Percentiles rank a stretch among this genome's conserved stretches.
Evolutionary conservation across 148 eudicot genomes (phyloP).

Genomic region (Chenopodium album): DNA sequence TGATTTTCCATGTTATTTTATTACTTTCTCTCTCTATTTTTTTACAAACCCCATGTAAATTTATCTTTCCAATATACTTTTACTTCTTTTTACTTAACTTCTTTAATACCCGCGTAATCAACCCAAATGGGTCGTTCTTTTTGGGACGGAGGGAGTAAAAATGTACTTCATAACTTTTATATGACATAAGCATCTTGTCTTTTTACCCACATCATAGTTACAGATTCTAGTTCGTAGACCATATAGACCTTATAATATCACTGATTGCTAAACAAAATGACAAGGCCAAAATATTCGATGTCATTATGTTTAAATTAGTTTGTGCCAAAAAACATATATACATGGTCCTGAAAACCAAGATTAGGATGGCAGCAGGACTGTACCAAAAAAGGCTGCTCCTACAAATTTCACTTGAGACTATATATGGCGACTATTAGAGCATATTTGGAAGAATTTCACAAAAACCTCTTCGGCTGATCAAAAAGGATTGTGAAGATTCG

Average conservation of each 20-base stretch:
- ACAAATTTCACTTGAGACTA: not conserved
- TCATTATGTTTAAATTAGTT: not conserved
- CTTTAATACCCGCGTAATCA: no score
- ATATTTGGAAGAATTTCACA: no score
- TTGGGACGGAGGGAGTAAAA: not conserved
- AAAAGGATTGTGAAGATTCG: no score
- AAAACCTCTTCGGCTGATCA: no score
- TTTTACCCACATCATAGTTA: not conserved
- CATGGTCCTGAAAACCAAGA: not conserved
- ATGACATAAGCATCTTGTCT: not conserved
- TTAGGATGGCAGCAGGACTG: not conserved
- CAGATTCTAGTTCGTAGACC: not conserved
- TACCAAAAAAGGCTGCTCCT: not conserved
- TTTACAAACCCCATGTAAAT: no score
- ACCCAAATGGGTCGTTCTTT: no score
- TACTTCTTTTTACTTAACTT: no score
- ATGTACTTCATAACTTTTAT: not conserved
- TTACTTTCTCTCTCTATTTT: no score
- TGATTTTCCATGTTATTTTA: no score
- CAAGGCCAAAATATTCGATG: not conserved
- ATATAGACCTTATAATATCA: no score
- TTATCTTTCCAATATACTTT: no score
- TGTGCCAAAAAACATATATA: not conserved
- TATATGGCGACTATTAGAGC: not conserved
- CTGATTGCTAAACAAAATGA: not conserved